Conservation (phyloP, 768 basidiomycete genomes). For the Omphalotus guepiniiformis region DNA sequence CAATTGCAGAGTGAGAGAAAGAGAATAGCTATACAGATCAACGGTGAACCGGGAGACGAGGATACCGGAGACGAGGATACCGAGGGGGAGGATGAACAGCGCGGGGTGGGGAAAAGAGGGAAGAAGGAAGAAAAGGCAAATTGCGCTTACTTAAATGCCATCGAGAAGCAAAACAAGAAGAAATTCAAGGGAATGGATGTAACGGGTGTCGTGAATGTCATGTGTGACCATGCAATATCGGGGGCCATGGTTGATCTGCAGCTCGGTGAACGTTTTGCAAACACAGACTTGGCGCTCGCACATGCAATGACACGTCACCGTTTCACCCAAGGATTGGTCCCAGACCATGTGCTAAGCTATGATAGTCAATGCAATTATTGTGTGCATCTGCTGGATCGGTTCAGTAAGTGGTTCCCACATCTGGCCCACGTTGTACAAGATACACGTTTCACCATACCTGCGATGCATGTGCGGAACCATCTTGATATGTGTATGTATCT, state of each 20-base stretch:
- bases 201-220: slow-evolving; percentile 20
- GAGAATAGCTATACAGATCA: too few relatives aligned
- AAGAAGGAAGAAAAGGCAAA: slow-evolving; percentile 16
- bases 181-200: slow-evolving; percentile 25
- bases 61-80: background rate
- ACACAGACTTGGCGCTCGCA: background rate
- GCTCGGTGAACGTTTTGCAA: background rate
- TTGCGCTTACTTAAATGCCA: slow-evolving; percentile 21
- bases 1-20: too few relatives aligned
- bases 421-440: background rate
- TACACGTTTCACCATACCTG: too few relatives aligned
- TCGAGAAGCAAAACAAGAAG: slow-evolving; percentile 12
- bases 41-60: too few relatives aligned
- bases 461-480: too few relatives aligned
- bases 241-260: slow-evolving; percentile 11
- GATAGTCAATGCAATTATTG: background rate
- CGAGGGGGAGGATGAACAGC: too few relatives aligned
- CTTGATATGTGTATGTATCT: slow-evolving; percentile 23
- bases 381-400: background rate
- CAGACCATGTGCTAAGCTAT: too few relatives aligned
- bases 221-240: slow-evolving; percentile 24
- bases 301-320: too few relatives aligned
- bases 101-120: background rate
- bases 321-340: too few relatives aligned
- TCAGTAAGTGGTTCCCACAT: background rate